A percentile compares a stretch with the other conserved stretches of the same genome.
phyloP scores from a whole-genome alignment of 257 asterid genomes.

The Solanum phureja region DNA sequence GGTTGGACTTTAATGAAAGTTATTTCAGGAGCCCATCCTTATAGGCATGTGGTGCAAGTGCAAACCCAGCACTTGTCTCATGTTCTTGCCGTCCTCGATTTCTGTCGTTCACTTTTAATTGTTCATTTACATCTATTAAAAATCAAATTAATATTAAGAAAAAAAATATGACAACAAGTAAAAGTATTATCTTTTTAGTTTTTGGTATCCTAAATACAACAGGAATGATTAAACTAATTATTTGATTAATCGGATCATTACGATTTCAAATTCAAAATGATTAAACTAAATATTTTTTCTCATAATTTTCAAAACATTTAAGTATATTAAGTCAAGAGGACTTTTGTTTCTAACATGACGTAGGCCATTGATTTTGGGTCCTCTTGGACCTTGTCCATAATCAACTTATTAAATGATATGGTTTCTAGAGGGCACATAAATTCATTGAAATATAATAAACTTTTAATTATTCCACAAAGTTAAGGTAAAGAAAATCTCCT shows the following conservation, averaged over 20 bases:
- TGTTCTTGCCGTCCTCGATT: neutral
- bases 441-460: neutral
- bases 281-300: neutral
- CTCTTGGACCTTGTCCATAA: neutral
- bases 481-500: neutral
- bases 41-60: slow-evolving; percentile 1
- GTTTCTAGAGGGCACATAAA: neutral
- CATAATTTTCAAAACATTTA: neutral
- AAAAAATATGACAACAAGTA: too few species aligned
- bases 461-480: neutral
- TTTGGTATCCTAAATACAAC: neutral
- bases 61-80: neutral
- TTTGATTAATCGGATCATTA: neutral
- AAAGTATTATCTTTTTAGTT: neutral
- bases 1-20: neutral
- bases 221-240: too few species aligned
- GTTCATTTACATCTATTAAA: too few species aligned
- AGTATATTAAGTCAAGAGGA: neutral
- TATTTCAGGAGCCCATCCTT: neutral
- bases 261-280: neutral
- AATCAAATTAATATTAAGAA: too few species aligned
- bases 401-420: neutral
- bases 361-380: neutral
- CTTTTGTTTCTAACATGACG: neutral
- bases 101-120: too few species aligned